phyloP scores from a whole-genome alignment of 257 asterid species.

The Solanum rostratum region DNA sequence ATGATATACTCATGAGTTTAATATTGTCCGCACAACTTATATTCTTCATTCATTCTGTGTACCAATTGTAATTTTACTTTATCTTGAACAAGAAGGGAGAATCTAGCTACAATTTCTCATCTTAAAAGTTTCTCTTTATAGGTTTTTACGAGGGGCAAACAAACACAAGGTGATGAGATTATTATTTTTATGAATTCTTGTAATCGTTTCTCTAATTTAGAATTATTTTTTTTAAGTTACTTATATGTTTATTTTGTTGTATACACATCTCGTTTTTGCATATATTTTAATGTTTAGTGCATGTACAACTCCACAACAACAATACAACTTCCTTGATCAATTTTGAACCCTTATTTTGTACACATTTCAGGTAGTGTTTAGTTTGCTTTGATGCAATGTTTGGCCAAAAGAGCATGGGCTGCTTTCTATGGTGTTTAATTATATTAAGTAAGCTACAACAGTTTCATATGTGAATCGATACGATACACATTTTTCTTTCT shows the following conservation, averaged over 20 bases:
- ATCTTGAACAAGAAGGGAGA: neutral
- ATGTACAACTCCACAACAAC: neutral
- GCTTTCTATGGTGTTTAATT: neutral
- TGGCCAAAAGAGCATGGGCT: neutral
- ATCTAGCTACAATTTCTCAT: neutral
- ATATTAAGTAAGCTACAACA: neutral
- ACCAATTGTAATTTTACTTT: neutral
- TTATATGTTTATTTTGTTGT: neutral
- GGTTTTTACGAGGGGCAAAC: conserved; percentile 43
- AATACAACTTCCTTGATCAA: neutral
- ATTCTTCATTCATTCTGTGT: neutral
- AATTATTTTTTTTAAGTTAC: neutral
- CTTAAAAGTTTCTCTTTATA: conserved; percentile 17
- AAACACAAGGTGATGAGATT: conserved; percentile 29
- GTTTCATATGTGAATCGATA: neutral
- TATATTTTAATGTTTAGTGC: neutral
- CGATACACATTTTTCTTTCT: neutral
- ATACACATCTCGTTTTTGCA: neutral
- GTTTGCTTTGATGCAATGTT: neutral
- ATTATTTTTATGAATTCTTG: neutral
- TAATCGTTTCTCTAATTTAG: neutral
- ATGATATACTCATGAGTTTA: neutral
- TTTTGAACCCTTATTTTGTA: neutral
- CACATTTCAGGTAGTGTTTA: neutral
- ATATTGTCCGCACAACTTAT: neutral